phyloP scores from a whole-genome alignment of 441 rosid genomes.

The Corymbia calophylla region DNA sequence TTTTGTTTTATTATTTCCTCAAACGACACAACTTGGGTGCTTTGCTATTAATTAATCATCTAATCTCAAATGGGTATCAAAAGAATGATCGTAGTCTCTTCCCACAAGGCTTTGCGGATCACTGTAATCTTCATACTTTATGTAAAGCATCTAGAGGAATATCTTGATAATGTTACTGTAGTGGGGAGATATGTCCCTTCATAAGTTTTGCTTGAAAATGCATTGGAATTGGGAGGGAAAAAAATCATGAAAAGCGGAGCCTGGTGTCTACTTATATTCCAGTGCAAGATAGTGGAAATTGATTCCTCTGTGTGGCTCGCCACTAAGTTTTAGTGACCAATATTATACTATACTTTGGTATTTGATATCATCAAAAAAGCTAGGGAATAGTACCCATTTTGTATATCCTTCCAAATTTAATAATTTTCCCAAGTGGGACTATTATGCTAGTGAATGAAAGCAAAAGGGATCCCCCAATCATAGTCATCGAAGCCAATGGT shows the following conservation, averaged over 20 bases:
- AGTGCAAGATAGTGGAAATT: not conserved
- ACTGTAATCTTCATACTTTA: not conserved
- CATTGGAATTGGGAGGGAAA: not conserved
- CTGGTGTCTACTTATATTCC: not conserved
- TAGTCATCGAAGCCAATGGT: not conserved
- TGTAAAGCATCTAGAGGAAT: not conserved
- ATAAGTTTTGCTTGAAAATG: not conserved
- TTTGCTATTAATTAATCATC: not conserved
- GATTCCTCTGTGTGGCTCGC: not conserved
- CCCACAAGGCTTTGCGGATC: not conserved
- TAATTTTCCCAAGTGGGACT: not conserved
- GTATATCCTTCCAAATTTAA: not conserved
- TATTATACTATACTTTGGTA: not conserved
- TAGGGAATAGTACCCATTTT: not conserved
- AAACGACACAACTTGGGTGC: not conserved
- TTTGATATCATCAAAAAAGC: not conserved
- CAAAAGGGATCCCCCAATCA: not conserved
- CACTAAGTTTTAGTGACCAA: not conserved
- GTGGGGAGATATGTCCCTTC: not conserved
- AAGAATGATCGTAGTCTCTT: not conserved
- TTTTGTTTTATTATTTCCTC: not conserved
- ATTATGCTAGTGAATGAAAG: not conserved
- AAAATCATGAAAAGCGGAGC: not conserved
- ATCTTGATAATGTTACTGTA: not conserved
- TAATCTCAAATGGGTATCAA: not conserved